Conservation (phyloP, 805 yeast species). For the Pichia scutulata region DNA sequence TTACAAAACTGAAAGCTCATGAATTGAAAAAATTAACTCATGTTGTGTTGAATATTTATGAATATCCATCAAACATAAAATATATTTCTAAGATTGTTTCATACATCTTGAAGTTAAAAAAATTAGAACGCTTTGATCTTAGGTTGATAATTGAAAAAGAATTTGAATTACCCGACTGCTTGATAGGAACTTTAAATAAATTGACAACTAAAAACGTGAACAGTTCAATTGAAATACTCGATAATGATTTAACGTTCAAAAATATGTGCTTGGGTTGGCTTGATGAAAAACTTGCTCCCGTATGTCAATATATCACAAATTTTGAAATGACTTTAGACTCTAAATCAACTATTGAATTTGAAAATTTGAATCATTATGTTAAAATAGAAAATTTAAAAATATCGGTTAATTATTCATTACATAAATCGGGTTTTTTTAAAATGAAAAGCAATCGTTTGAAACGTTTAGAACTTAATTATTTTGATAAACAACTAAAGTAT, state of each 20-base stretch:
- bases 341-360: neutral
- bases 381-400: neutral
- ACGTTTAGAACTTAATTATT: neutral
- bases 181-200: neutral
- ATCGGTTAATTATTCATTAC: slow-evolving; percentile 1
- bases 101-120: slow-evolving; percentile 2
- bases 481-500: slow-evolving; percentile 2
- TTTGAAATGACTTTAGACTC: slow-evolving; percentile 3
- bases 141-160: slow-evolving; percentile 3
- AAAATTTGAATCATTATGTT: neutral
- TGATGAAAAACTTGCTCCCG: neutral
- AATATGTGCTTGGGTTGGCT: slow-evolving; percentile 9
- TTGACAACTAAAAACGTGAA: neutral
- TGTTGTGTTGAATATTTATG: slow-evolving; percentile 1
- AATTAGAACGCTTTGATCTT: neutral
- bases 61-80: slow-evolving; percentile 4
- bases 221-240: slow-evolving; percentile 1
- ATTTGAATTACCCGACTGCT: slow-evolving; percentile 1
- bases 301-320: slow-evolving; percentile 1
- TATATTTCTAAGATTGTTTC: neutral
- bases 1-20: neutral
- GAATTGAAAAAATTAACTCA: neutral
- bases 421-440: slow-evolving; percentile 3
- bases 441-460: neutral
- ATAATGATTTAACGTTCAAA: slow-evolving; percentile 5